Evolutionary conservation across 2,329 filamentous ascomycete species (phyloP).

Genomic region (Ascochyta viciae-villosae): DNA sequence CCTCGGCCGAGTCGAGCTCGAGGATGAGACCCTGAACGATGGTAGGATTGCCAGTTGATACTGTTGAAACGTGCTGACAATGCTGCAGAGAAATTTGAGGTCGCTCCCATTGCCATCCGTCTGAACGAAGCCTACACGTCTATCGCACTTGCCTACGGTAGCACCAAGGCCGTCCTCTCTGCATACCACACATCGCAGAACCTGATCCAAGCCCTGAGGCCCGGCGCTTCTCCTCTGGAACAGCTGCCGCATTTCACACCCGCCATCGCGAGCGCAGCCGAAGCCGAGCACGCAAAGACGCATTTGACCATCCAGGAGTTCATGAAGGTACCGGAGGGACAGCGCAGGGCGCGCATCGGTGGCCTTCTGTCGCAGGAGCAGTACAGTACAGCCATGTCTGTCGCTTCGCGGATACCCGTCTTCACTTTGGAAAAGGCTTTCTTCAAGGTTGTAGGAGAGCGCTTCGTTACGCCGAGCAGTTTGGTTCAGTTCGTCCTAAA

Average conservation of each 20-base stretch:
- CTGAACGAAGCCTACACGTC: conserved; percentile 87
- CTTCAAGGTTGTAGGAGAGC: conserved; percentile 98
- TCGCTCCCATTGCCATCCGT: conserved; percentile 83
- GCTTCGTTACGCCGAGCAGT: conserved; percentile 87
- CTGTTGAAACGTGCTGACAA: conserved; percentile 18
- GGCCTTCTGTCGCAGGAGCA: conserved; percentile 76
- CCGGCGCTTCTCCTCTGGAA: conserved; percentile 83
- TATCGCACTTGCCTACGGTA: conserved; percentile 86
- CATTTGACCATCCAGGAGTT: conserved; percentile 85
- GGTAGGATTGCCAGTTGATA: conserved; percentile 44
- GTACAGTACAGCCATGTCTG: conserved; percentile 75
- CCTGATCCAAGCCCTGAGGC: conserved; percentile 87
- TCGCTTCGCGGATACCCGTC: conserved; percentile 84
- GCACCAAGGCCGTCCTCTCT: conserved; percentile 79
- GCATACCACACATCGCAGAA: conserved; percentile 85
- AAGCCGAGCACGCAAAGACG: conserved; percentile 67
- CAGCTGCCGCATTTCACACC: conserved; percentile 89
- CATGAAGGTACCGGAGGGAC: conserved; percentile 80
- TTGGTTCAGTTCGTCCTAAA: conserved; percentile 95
- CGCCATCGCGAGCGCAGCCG: conserved; percentile 66
- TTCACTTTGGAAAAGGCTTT: conserved; percentile 90
- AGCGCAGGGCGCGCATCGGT: conserved; percentile 74
- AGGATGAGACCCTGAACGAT: conserved; percentile 76
- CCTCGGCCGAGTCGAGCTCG: conserved; percentile 84
- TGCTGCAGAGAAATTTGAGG: conserved; percentile 79